Conservation (phyloP, 495 filamentous ascomycete species). For the Hamigera avellanea region DNA sequence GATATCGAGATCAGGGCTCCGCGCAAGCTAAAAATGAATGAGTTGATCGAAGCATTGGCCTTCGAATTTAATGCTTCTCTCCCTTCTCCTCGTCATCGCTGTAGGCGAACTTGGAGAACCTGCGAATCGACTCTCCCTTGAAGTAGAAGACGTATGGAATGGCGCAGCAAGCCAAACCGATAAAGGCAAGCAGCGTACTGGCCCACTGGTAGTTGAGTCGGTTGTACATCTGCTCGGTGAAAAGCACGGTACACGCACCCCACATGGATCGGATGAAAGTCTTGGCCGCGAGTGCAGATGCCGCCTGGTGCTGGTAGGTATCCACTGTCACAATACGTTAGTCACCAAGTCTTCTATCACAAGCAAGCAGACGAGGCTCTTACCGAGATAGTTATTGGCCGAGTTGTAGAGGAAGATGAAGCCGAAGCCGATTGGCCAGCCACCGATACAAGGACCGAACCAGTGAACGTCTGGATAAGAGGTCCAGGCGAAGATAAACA, state of each 20-base stretch:
- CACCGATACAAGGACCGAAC: constrained; percentile 61
- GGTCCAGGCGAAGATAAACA: constrained; percentile 82
- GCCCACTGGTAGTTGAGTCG: constrained; percentile 69
- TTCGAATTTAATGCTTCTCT: constrained; percentile 11
- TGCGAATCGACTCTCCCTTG: constrained; percentile 58
- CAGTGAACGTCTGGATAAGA: constrained; percentile 54
- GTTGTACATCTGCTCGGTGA: constrained; percentile 72
- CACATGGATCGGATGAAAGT: constrained; percentile 70
- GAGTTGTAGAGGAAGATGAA: constrained; percentile 82
- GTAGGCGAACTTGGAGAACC: constrained; percentile 55
- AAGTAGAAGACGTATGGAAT: constrained; percentile 72
- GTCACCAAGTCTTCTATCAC: not conserved
- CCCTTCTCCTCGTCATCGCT: constrained; percentile 35
- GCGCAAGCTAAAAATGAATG: not conserved
- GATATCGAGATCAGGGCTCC: no score
- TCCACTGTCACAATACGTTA: constrained; percentile 45
- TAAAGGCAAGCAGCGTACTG: constrained; percentile 53
- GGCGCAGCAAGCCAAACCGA: constrained; percentile 59
- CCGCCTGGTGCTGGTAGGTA: constrained; percentile 77
- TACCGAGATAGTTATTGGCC: constrained; percentile 66
- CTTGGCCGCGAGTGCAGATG: constrained; percentile 74
- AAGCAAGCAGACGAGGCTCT: constrained; percentile 1
- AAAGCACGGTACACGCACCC: constrained; percentile 64
- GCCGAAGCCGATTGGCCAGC: constrained; percentile 69
- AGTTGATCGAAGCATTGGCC: no score